Percentiles rank a stretch among this genome's conserved stretches.
phyloP scores from a whole-genome alignment of 2,329 filamentous ascomycete genomes.

The Botrytis fragariae region DNA sequence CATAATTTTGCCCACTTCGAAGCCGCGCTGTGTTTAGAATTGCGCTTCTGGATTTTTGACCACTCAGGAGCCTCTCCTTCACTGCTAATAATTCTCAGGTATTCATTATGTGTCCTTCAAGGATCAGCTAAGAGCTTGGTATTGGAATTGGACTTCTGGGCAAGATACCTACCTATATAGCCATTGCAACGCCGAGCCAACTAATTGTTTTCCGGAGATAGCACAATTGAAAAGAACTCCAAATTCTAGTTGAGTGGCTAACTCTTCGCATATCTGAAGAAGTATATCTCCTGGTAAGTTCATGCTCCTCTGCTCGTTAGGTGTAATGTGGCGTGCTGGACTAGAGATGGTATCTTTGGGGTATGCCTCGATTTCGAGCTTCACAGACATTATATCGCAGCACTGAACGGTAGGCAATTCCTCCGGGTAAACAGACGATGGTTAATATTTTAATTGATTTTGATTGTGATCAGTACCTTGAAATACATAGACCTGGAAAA shows the following conservation, averaged over 20 bases:
- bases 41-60: slow-evolving; percentile 15
- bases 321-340: background rate
- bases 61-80: slow-evolving; percentile 40
- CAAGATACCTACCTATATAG: slow-evolving; percentile 56
- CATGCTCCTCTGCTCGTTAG: slow-evolving; percentile 13
- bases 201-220: slow-evolving; percentile 53
- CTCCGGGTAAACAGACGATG: background rate
- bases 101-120: slow-evolving; percentile 47
- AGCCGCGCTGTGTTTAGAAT: slow-evolving; percentile 16
- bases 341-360: background rate
- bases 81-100: slow-evolving; percentile 45
- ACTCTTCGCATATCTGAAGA: slow-evolving; percentile 58
- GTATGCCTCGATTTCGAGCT: background rate
- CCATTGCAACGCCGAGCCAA: slow-evolving; percentile 56
- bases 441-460: background rate
- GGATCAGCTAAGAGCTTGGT: slow-evolving; percentile 27
- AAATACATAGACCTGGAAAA: background rate
- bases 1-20: slow-evolving; percentile 62
- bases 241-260: slow-evolving; percentile 56
- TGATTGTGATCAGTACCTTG: background rate
- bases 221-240: slow-evolving; percentile 59
- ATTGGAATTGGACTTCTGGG: background rate
- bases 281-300: slow-evolving; percentile 51
- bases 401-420: background rate
- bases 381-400: slow-evolving; percentile 10